Percentiles rank a stretch among this genome's conserved stretches.
Conservation (phyloP, 495 filamentous ascomycete species). For the Penicillium samsonianum region DNA sequence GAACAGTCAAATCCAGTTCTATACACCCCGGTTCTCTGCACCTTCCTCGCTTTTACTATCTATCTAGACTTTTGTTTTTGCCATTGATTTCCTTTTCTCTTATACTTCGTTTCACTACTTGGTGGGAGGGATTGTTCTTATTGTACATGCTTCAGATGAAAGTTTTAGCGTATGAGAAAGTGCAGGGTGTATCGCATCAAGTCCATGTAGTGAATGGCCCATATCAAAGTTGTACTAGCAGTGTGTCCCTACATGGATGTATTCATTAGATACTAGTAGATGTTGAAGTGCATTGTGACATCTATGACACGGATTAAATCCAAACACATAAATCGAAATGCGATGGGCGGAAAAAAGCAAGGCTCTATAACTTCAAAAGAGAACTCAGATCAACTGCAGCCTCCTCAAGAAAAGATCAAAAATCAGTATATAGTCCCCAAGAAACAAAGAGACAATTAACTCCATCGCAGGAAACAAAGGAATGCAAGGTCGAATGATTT, state of each 20-base stretch:
- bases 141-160: constrained; percentile 35
- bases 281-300: background rate
- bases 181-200: background rate
- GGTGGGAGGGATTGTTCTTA: constrained; percentile 7
- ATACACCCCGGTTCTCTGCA: constrained; percentile 18
- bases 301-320: background rate
- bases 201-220: background rate
- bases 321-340: background rate
- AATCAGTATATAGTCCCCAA: background rate
- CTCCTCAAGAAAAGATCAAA: background rate
- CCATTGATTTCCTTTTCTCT: background rate
- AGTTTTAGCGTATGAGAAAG: constrained; percentile 8
- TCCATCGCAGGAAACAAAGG: constrained; percentile 2
- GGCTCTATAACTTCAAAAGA: background rate
- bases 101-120: constrained; percentile 9
- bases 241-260: background rate
- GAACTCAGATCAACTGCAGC: background rate
- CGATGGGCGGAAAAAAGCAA: background rate
- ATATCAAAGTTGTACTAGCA: background rate
- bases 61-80: constrained; percentile 20
- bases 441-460: constrained; percentile 2
- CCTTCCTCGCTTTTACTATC: background rate
- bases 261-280: background rate
- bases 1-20: constrained; percentile 21
- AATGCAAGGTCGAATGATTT: constrained; percentile 12